Percentiles rank a stretch among this genome's conserved stretches.
These are phyloP conservation scores for Pseudonitzschia multiseries DNA, from an alignment of 108 stramenopile genomes.

Conservation along the genomic window DNA sequence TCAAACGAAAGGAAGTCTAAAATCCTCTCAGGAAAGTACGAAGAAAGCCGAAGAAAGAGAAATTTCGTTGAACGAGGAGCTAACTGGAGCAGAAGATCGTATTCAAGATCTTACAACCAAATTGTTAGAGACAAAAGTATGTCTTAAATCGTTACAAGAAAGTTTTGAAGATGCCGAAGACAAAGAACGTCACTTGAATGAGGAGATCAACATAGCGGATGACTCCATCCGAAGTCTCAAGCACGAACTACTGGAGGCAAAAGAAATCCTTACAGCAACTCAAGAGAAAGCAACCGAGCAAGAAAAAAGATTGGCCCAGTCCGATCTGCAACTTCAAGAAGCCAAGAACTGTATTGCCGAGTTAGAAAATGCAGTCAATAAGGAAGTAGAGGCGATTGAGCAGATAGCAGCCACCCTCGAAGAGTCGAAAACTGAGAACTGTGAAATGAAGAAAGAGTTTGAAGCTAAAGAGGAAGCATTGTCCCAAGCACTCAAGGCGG, in stretches of 20 bases:
- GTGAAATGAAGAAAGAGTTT: conserved; percentile 20
- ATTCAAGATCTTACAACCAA: neutral
- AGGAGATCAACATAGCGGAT: neutral
- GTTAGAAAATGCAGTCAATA: conserved; percentile 19
- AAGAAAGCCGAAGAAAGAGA: conserved; percentile 1
- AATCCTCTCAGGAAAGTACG: neutral
- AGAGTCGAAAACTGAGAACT: neutral
- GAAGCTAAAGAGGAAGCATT: conserved; percentile 8
- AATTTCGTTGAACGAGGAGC: neutral
- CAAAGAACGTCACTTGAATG: neutral
- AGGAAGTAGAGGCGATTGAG: conserved; percentile 4
- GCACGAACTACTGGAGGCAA: conserved; percentile 12
- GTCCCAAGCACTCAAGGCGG: conserved; percentile 12
- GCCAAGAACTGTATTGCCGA: conserved; percentile 17
- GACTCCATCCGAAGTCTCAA: conserved; percentile 13
- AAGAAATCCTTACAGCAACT: conserved; percentile 14
- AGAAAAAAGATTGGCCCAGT: neutral
- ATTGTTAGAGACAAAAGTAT: neutral
- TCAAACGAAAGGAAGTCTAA: conserved; percentile 2
- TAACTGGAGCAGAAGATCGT: neutral
- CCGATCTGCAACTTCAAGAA: conserved; percentile 2
- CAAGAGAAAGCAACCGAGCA: neutral
- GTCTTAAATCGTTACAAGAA: neutral
- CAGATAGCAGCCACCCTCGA: conserved; percentile 11
- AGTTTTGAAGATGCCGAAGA: neutral